Evolutionary conservation across 1,139 yeast species (phyloP), one percentile per base, ranked within the genome.

Genomic region (Trichomonascaceae sp.): DNA sequence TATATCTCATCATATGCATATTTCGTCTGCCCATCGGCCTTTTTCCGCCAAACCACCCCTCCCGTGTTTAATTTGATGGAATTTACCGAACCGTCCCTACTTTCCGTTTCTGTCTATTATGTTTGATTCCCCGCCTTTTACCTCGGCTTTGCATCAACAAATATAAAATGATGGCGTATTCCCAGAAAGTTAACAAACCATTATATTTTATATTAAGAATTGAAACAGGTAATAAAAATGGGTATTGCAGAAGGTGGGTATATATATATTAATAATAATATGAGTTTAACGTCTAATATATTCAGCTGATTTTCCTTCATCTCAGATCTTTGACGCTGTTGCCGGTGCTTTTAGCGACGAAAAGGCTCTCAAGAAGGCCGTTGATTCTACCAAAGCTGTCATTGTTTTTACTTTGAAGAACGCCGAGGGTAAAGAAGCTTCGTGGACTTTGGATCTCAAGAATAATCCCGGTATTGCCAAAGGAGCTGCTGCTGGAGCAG

Each of bases 371-470:
- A 60, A 66, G 60, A 64, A 67, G 63, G 63, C 66, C 58, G 63
- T 73, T 63, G 69, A 70, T 63, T 66, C 71, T 63, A 83, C 87
- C 64, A 80, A 83, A 65, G 85, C 90, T 45, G 71, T 80, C 47
- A 81, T 87, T 59, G 81, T 80, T 54, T 83, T 87, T 69, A 81
- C 85, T 62, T 78, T 87, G 66, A 83, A 82, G 75, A 84, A 82
- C 76, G 81, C 81, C 69, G 81, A 76, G 58, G 85, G 86, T 58
- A 76, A 81, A 71, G 78, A 80, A 54, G 80, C 81, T 67, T 75
- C 84, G 18, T 87, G 93, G 93, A 69, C 74, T 57, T 76, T 87
- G 63, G 93, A 87, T 70, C 80, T 85, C 65, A 86, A 86, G 74
- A 75, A 82, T 53, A 74, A 73, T 15, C 95, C 93, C 58, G 63